Base-by-base conservation (phyloP, 129 eudicot species). In the Lactuca sativa region DNA sequence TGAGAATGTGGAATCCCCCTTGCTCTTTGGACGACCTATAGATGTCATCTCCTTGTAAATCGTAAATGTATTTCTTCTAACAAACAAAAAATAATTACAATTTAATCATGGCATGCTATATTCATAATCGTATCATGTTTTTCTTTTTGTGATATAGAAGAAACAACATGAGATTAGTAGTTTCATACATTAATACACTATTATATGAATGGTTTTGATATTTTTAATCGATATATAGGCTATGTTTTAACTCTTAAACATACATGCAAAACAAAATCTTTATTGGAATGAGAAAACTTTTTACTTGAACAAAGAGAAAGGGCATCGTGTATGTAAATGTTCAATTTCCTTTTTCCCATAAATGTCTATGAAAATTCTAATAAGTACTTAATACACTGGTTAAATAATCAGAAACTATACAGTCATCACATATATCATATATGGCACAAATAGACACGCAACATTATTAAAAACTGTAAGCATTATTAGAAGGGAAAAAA, bases 181-280 rank as follows among this genome's bases (percentile, higher is more conserved):
- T 25, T 25, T 25, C 30, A 25, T 25, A 25, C 30, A 1, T 25
- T 25, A 25, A 25, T 25, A 25, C 30, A 25, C 30, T 25, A 25
- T 25, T 25, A 25, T 25, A 25, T 25, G 30, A 25, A 25, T 25
- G 30, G 30, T 25, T 25, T 25, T 25, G 30, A 25, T 25, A 0
- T 25, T 25, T 25, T 25, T 25, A 25, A 25, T 25, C 30, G 30
- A 25, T 25, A 25, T 25, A 25, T 25, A 25, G 30, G 62, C 9
- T 75, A 43, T 56, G 73, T 56, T 17, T 47, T 56, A 4, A 49
- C 66, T 56, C 32, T 47, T 56, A 4, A 49, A 76, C 74, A 76
- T 69, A 62, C 70, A 76, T 69, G 56, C 71, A 69, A 76, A 76
- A 76, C 81, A 76, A 76, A 76, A 69, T 76, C 81, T 76, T 76